Base-by-base conservation (phyloP, 768 basidiomycete genomes). In the Pleurotus eryngii region DNA sequence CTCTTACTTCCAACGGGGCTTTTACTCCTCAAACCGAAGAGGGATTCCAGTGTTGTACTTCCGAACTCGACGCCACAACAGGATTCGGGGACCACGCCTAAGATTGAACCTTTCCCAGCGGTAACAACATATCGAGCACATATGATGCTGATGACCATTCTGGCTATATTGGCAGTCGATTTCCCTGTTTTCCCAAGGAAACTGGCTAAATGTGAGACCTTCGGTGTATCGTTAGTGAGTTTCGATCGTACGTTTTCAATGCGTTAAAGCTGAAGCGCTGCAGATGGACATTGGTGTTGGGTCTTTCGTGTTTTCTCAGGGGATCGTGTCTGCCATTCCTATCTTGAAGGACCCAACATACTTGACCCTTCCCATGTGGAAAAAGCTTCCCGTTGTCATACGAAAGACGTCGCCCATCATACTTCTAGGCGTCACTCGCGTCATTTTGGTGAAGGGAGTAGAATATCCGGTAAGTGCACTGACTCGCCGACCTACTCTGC, bases 211-310 rank as follows among this genome's bases (percentile, higher is more conserved):
- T 95, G 93, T 64, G 96, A 98, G 72, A 88, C 90, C 0, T 98
- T 84, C 72, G 96, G 97, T 0, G 91, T 92, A 1, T 97, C 95
- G n/a, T 63, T 99, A 73, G 96, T 97, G 81, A 70, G 66, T 55
- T 15, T n/a, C 22, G 37, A 22, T 17, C 38, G 49, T 18, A 39
- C 9, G 27, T 30, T 17, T 38, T 54, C 39, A 37, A 49, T 6
- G 17, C 50, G 22, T 55, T 61, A 40, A 11, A 35, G 8, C 30
- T 35, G 30, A 35, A 9, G 30, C 11, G 30, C 11, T 35, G 15
- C 30, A 99, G 96, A 99, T 98, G 97, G 97, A 99, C 66, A 72
- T 95, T 11, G 97, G 97, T 9, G 96, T 98, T 1, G 97, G 97
- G 11, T 94, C 95, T 1, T 98, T 99, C 61, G 92, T 98, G 11